Evolutionary conservation across 192 early-diverging fungal species (phyloP).

Genomic region (Coemansia sp.): DNA sequence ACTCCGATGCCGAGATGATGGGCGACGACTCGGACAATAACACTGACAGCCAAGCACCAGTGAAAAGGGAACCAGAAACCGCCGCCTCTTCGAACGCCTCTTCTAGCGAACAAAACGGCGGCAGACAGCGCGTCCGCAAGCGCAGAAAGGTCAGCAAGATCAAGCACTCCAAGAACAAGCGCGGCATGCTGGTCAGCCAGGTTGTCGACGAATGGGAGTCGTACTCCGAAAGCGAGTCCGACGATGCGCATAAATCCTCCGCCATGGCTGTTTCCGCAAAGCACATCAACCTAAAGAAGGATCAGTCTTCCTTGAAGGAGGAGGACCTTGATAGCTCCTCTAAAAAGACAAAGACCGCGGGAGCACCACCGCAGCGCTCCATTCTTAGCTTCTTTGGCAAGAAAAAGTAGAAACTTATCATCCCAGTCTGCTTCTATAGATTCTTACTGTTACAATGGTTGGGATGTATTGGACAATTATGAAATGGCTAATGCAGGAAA

Average conservation of each 20-base stretch:
- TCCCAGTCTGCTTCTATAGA: too few species aligned
- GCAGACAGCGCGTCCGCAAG: slow-evolving; percentile 34
- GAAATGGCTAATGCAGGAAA: not conserved
- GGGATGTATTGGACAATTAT: too few species aligned
- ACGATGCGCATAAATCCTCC: slow-evolving; percentile 6
- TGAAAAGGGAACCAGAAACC: not conserved
- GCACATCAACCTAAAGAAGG: too few species aligned
- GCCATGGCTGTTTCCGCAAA: too few species aligned
- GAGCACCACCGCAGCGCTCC: slow-evolving; percentile 37
- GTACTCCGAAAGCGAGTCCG: slow-evolving; percentile 48
- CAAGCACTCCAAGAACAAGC: slow-evolving; percentile 50
- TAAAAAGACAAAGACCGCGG: slow-evolving; percentile 18
- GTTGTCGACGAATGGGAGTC: slow-evolving; percentile 53
- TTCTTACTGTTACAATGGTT: too few species aligned
- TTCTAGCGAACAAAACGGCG: slow-evolving; percentile 12
- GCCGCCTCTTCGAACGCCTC: not conserved
- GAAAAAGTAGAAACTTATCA: slow-evolving; percentile 6
- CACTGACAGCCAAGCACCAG: not conserved
- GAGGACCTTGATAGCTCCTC: too few species aligned
- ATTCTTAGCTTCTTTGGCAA: slow-evolving; percentile 52
- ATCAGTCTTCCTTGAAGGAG: too few species aligned
- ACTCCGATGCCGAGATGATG: slow-evolving; percentile 42
- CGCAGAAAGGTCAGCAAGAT: slow-evolving; percentile 49
- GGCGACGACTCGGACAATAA: slow-evolving; percentile 5
- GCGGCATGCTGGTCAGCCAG: slow-evolving; percentile 52